A percentile compares a stretch with the other conserved stretches of the same genome.
Conservation (phyloP, 176 grass and related monocot species). For the Paspalum notatum region DNA sequence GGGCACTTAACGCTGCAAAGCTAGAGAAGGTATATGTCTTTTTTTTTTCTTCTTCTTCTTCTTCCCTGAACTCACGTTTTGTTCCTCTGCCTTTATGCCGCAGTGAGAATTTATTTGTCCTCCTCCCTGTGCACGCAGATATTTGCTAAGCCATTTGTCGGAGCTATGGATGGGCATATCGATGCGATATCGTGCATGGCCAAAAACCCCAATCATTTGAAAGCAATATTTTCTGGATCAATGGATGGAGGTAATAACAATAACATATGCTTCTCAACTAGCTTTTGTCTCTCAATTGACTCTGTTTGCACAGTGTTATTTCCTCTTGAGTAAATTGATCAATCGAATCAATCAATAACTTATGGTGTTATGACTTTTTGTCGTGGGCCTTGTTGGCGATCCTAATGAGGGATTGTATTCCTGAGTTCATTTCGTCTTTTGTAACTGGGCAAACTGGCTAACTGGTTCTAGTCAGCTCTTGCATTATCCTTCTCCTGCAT, state of each 20-base stretch:
- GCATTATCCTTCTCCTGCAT: neutral
- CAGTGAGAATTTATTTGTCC: constrained; percentile 4
- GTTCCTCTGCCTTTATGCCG: neutral
- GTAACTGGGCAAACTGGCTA: neutral
- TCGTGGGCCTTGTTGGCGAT: neutral
- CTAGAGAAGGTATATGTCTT: constrained; percentile 67
- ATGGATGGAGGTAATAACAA: constrained; percentile 80
- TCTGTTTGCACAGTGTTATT: neutral
- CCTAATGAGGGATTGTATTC: neutral
- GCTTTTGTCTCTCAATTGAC: neutral
- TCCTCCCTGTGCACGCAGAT: constrained; percentile 53
- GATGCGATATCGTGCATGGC: constrained; percentile 88
- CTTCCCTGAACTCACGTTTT: constrained; percentile 12
- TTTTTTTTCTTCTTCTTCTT: neutral
- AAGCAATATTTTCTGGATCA: constrained; percentile 91
- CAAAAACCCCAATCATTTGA: constrained; percentile 85
- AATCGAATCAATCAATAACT: neutral
- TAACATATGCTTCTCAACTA: constrained; percentile 10
- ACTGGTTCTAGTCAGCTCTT: neutral
- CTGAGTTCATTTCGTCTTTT: neutral
- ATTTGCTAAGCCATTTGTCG: constrained; percentile 96
- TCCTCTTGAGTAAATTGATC: neutral
- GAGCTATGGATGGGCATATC: constrained; percentile 96
- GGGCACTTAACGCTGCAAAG: constrained; percentile 92
- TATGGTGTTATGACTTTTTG: neutral